Conservation (phyloP, 805 yeast genomes). For the Blastobotrys attinorum region DNA sequence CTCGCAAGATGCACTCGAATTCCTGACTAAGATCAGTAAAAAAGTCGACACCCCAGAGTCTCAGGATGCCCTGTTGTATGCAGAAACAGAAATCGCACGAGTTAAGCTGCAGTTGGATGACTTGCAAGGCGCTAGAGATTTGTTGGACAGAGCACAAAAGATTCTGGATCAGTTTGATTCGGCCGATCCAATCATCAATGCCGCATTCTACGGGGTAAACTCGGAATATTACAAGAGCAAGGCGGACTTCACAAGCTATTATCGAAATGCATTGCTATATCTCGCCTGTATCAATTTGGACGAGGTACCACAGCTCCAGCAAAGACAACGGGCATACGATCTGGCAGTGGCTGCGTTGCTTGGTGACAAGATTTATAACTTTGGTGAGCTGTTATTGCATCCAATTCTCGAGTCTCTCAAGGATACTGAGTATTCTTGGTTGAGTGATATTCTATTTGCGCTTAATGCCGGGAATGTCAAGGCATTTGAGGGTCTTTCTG, state of each 20-base stretch:
- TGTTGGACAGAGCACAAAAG: conserved; percentile 53
- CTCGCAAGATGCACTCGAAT: conserved; percentile 42
- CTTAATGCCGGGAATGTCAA: conserved; percentile 73
- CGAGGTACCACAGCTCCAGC: conserved; percentile 33
- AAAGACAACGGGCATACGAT: conserved; percentile 57
- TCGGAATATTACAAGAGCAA: conserved; percentile 68
- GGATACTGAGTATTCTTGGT: conserved; percentile 53
- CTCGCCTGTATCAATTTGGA: conserved; percentile 61
- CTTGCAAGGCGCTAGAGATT: conserved; percentile 53
- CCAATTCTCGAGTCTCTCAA: conserved; percentile 58
- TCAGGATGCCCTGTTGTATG: conserved; percentile 46
- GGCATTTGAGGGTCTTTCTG: conserved; percentile 46
- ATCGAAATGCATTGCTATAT: conserved; percentile 72
- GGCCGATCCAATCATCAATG: conserved; percentile 58
- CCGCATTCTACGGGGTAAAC: conserved; percentile 74
- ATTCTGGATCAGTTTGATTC: conserved; percentile 51
- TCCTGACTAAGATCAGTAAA: conserved; percentile 37
- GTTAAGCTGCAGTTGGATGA: conserved; percentile 50
- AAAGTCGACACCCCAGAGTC: conserved; percentile 36
- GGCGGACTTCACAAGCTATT: conserved; percentile 73
- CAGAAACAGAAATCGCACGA: conserved; percentile 69
- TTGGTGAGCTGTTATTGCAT: conserved; percentile 90
- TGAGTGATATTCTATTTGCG: conserved; percentile 58
- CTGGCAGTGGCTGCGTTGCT: conserved; percentile 78
- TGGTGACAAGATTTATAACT: conserved; percentile 89